Conservation (phyloP, 164 flowering plant genomes). For the Sedum album region DNA sequence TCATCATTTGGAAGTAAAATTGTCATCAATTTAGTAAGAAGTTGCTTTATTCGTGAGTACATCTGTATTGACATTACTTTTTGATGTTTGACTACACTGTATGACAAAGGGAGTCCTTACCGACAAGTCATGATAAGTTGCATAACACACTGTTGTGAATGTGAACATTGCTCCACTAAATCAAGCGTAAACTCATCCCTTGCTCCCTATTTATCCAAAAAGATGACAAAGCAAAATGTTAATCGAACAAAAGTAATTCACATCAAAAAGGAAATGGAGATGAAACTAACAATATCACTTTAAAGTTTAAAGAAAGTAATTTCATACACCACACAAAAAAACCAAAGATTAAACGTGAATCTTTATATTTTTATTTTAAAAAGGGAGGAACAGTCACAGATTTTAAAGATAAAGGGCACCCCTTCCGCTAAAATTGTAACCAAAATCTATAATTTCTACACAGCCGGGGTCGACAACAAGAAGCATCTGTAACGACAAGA, state of each 20-base stretch:
- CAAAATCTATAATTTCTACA: too few species aligned
- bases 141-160: constrained; percentile 88
- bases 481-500: background rate
- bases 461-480: background rate
- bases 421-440: too few species aligned
- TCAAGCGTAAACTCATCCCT: constrained; percentile 94
- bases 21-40: background rate
- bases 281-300: background rate
- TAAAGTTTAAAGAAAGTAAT: background rate
- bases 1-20: background rate
- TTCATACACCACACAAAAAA: too few species aligned
- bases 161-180: constrained; percentile 96
- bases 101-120: constrained; percentile 25
- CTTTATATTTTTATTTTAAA: too few species aligned
- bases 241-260: background rate
- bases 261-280: background rate
- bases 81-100: background rate
- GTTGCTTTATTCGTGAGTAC: background rate
- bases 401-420: too few species aligned
- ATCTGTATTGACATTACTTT: background rate
- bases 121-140: constrained; percentile 85
- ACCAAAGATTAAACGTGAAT: background rate
- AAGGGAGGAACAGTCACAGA: too few species aligned
- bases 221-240: background rate
- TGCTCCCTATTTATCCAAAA: constrained; percentile 45